Evolutionary conservation across 2,329 filamentous ascomycete genomes (phyloP).

Genomic region (Monosporascus sp.): DNA sequence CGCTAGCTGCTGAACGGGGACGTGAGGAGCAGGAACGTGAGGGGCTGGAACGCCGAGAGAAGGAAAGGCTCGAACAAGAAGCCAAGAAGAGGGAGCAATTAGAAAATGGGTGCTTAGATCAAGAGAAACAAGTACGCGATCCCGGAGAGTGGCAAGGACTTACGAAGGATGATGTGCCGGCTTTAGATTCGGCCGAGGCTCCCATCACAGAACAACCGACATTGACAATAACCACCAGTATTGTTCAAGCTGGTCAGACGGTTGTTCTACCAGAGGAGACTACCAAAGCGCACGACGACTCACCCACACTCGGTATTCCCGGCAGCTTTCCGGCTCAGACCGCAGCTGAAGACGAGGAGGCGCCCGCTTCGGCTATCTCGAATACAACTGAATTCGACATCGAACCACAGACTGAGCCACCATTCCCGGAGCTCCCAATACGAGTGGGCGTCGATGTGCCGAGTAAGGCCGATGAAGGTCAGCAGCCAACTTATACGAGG

Average conservation of each 20-base stretch:
- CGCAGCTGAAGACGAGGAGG: constrained; percentile 37
- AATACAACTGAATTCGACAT: constrained; percentile 65
- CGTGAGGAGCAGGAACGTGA: constrained; percentile 16
- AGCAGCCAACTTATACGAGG: constrained; percentile 22
- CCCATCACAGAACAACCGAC: constrained; percentile 11
- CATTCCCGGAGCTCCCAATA: constrained; percentile 28
- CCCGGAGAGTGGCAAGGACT: neutral
- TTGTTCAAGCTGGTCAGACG: constrained; percentile 4
- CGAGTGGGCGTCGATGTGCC: constrained; percentile 14
- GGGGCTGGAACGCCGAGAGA: constrained; percentile 8
- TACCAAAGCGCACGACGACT: constrained; percentile 39
- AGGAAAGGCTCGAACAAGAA: constrained; percentile 10
- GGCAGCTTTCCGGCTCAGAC: constrained; percentile 51
- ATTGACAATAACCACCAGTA: constrained; percentile 16
- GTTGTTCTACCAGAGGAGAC: constrained; percentile 7
- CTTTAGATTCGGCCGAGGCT: constrained; percentile 7
- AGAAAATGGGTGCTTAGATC: constrained; percentile 1
- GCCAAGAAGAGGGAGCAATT: constrained; percentile 1
- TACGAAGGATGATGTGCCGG: constrained; percentile 3
- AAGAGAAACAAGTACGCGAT: constrained; percentile 1
- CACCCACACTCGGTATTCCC: constrained; percentile 62
- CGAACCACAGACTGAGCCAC: constrained; percentile 60
- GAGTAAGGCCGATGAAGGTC: constrained; percentile 18
- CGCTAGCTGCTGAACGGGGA: constrained; percentile 29
- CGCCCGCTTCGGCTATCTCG: constrained; percentile 55